Conservation (phyloP, 2,329 filamentous ascomycete species). For the Fusarium ambrosium region DNA sequence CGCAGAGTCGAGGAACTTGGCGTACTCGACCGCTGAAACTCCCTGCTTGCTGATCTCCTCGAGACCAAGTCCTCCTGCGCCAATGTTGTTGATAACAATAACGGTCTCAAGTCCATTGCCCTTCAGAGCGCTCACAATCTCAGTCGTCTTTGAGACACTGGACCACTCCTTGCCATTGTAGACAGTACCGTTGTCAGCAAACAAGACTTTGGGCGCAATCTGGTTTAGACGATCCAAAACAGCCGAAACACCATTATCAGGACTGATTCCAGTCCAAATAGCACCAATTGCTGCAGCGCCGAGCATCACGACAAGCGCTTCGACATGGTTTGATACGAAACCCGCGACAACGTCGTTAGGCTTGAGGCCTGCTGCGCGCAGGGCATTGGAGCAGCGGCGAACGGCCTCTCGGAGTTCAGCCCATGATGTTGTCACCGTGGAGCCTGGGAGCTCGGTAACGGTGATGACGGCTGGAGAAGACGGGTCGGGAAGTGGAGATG, state of each 20-base stretch:
- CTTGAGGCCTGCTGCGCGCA: slow-evolving; percentile 75
- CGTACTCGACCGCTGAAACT: slow-evolving; percentile 60
- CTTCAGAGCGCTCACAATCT: slow-evolving; percentile 77
- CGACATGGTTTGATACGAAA: slow-evolving; percentile 90
- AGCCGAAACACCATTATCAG: slow-evolving; percentile 91
- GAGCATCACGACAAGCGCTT: slow-evolving; percentile 90
- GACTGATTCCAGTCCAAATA: slow-evolving; percentile 93
- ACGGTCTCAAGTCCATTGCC: slow-evolving; percentile 74
- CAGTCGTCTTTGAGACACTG: slow-evolving; percentile 81
- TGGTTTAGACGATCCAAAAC: slow-evolving; percentile 90
- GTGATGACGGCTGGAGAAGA: slow-evolving; percentile 80
- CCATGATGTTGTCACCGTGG: slow-evolving; percentile 76
- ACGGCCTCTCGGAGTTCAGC: slow-evolving; percentile 83
- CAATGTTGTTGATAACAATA: slow-evolving; percentile 79
- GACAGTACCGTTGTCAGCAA: slow-evolving; percentile 87
- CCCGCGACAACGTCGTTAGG: slow-evolving; percentile 72
- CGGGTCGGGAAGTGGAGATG: slow-evolving; percentile 59
- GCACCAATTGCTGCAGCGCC: slow-evolving; percentile 85
- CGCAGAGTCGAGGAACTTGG: slow-evolving; percentile 58
- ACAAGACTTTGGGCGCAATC: slow-evolving; percentile 85
- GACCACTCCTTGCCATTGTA: slow-evolving; percentile 94
- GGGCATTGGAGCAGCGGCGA: slow-evolving; percentile 76
- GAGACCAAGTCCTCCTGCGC: slow-evolving; percentile 57
- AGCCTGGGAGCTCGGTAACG: slow-evolving; percentile 78
- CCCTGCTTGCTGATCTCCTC: slow-evolving; percentile 56